Base-by-base conservation (phyloP, 768 basidiomycete genomes). In the Kwoniella dendrophila region DNA sequence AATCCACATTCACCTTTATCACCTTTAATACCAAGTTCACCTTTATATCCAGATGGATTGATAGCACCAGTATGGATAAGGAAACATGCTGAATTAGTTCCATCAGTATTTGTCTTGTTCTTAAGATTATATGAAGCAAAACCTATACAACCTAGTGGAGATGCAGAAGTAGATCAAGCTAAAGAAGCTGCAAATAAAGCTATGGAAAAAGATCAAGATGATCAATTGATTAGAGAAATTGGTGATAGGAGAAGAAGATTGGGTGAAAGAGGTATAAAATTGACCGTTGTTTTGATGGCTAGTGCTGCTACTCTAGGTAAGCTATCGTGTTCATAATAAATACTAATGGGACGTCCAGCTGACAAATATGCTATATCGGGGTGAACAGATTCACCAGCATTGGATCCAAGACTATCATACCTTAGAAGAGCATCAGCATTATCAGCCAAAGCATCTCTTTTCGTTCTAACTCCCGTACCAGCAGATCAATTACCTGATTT, bases 41-140 rank as follows among this genome's bases (percentile, higher is more conserved):
- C 96, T 0, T 82, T 96, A 8, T 85, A 92, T 78, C 96, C 96
- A 0, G 96, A 99, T 74, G 96, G 96, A 0, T 81, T 99, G 56
- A 92, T 99, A 55, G 92, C 96, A 2, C 96, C 96, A 0, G 92
- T 98, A 75, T 99, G 96, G 96, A 87, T 98, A 33, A 85, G 93
- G 44, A 99, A 98, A 79, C 96, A 99, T 73, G 90, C 90, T 0
- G 86, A 90, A 0, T 86, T 96, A 32, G 80, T 97, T 0, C 96
- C 96, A 0, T 88, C 90, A 24, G 94, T 97, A 0, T 95, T 97
- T 78, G 90, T 98, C 8, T 83, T 96, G 63, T 96, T 97, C 77
- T 80, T 90, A 57, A 86, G 90, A 57, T 82, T 98, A 63, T 92
- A 83, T 72, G 94, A 97, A 0, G 78, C 78, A 11, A 68, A 79